Evolutionary conservation across 1,284 basidiomycete genomes (phyloP), one percentile per base, ranked within the genome.

Genomic region (Naganishia albida): DNA sequence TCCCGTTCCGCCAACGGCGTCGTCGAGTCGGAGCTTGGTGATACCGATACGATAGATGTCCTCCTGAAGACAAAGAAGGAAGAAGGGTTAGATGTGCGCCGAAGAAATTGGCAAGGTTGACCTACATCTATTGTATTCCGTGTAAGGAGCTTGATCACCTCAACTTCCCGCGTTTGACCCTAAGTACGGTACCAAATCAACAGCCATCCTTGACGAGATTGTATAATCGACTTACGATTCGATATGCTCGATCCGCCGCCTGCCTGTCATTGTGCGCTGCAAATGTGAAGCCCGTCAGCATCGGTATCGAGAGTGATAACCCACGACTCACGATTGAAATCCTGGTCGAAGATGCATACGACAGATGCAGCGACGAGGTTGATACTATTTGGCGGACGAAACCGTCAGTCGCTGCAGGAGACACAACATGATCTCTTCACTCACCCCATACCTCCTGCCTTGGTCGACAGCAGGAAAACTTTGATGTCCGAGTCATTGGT

Each of bases 321-420:
- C 8, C 88, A 4, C 13, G 23, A 42, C 67, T 44, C 44, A 68
- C 67, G 90, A 77, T 96, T 98, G 78, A 95, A 97, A 77, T 99
- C 96, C 77, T 97, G 94, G 76, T 99, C 96, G 76, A 95, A 98
- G 83, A 93, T 90, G 76, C 95, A 89, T 34, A 96, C 93, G 38
- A 93, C 91, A 46, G 89, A 92, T 0, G 93, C 93, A 1, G 93
- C 91, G 1, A 90, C 93, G 69, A 95, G 78, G 75, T 94, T 95
- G 77, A 95, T 91, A 56, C 93, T 87, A 74, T 18, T 80, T 80
- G 72, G 6, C 28, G 8, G 55, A 38, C 18, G 49, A 13, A 53
- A 1, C 50, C 16, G 43, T 55, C 43, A 66, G 34, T 20, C 15
- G 23, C 12, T 30, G 50, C 38, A 16, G 26, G 6, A 1, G 13